Percentiles rank a stretch among this genome's conserved stretches.
These are phyloP conservation scores for Fusarium pseudograminearum DNA, from an alignment of 2,329 filamentous ascomycete species.

Conservation along the genomic window DNA sequence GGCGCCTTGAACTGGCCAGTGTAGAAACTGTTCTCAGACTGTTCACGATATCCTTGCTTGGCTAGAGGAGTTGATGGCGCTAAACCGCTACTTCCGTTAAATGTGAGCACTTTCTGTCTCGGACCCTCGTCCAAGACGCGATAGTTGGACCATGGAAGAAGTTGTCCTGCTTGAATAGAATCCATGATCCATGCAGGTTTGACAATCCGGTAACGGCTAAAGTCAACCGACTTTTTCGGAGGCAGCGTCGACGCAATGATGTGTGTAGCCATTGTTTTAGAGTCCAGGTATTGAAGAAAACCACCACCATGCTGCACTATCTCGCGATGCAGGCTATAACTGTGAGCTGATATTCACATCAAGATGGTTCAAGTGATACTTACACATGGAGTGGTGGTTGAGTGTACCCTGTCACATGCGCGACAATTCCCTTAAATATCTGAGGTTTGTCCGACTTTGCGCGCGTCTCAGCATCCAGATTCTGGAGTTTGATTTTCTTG, in stretches of 20 bases:
- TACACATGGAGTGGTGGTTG: slow-evolving; percentile 88
- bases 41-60: slow-evolving; percentile 78
- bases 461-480: slow-evolving; percentile 86
- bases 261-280: slow-evolving; percentile 94
- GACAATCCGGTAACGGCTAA: slow-evolving; percentile 87
- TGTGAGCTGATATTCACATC: slow-evolving; percentile 15
- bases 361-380: slow-evolving; percentile 39
- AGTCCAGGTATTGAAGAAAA: slow-evolving; percentile 94
- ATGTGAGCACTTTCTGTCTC: slow-evolving; percentile 79
- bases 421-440: slow-evolving; percentile 92
- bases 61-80: slow-evolving; percentile 72
- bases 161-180: slow-evolving; percentile 81
- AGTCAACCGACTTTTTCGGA: slow-evolving; percentile 93
- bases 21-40: slow-evolving; percentile 87
- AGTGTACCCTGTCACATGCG: slow-evolving; percentile 94
- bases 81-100: slow-evolving; percentile 71
- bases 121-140: slow-evolving; percentile 86
- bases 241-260: slow-evolving; percentile 93
- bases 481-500: slow-evolving; percentile 98
- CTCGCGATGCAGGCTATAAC: slow-evolving; percentile 75
- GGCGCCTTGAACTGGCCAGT: slow-evolving; percentile 72
- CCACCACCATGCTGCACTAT: slow-evolving; percentile 94
- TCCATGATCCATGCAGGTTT: slow-evolving; percentile 96
- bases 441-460: slow-evolving; percentile 76
- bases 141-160: slow-evolving; percentile 89